Evolutionary conservation across 441 rosid species (phyloP).

Genomic region (Capsella rubella): DNA sequence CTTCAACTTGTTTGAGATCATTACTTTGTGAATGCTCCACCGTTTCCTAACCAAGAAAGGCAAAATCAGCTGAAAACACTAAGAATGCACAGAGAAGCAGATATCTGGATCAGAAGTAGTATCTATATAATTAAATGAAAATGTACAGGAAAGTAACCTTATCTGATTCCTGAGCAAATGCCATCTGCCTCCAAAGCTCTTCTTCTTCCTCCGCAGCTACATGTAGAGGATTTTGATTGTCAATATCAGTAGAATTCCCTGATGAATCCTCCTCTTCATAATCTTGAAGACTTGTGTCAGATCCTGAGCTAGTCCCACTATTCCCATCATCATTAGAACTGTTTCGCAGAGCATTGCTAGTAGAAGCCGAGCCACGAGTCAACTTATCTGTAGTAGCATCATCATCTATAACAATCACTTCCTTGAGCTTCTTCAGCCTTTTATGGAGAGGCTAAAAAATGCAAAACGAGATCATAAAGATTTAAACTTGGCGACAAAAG

Average conservation of each 20-base stretch:
- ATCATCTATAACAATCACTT: neutral
- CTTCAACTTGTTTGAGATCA: conserved; percentile 30
- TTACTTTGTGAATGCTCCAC: conserved; percentile 12
- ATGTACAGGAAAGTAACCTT: conserved; percentile 24
- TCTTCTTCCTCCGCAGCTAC: conserved; percentile 17
- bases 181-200: conserved; percentile 39
- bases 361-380: too few relatives aligned
- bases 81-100: neutral
- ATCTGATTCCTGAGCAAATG: conserved; percentile 35
- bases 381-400: too few relatives aligned
- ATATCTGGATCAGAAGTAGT: neutral
- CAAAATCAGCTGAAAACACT: conserved; percentile 6
- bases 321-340: neutral
- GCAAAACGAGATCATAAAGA: conserved; percentile 15
- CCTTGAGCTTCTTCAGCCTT: neutral
- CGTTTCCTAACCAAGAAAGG: conserved; percentile 29
- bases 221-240: conserved; percentile 6
- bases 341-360: too few relatives aligned
- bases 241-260: neutral
- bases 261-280: conserved; percentile 19
- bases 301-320: conserved; percentile 1
- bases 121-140: conserved; percentile 1
- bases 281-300: conserved; percentile 13
- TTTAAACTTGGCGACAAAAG: conserved; percentile 5
- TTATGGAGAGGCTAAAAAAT: neutral